phyloP scores from a whole-genome alignment of 1,139 yeast species.

The Candida pseudoviswanathii region DNA sequence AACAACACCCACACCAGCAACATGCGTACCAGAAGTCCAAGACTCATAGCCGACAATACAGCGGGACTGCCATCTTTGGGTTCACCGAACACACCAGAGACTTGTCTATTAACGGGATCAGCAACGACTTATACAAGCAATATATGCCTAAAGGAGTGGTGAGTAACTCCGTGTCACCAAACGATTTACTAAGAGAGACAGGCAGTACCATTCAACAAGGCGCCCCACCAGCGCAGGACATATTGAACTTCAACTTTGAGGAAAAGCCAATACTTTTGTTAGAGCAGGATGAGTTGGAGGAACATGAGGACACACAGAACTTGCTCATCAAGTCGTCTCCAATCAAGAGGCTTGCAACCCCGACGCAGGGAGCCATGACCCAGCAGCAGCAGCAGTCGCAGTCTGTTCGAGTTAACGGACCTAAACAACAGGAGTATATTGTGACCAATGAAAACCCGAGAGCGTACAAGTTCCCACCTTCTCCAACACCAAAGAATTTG shows the following conservation, averaged over 20 bases:
- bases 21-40: slow-evolving; percentile 14
- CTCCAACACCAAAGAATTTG: slow-evolving; percentile 47
- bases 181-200: slow-evolving; percentile 29
- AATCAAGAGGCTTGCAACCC: slow-evolving; percentile 12
- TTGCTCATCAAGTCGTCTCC: slow-evolving; percentile 15
- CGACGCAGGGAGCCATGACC: slow-evolving; percentile 5
- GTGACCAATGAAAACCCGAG: slow-evolving; percentile 43
- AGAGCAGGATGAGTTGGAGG: slow-evolving; percentile 35
- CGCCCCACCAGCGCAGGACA: slow-evolving; percentile 14
- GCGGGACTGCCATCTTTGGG: slow-evolving; percentile 71
- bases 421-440: slow-evolving; percentile 34
- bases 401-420: slow-evolving; percentile 12
- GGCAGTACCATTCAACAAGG: slow-evolving; percentile 8
- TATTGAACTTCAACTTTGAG: slow-evolving; percentile 18
- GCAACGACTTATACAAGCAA: slow-evolving; percentile 21
- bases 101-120: slow-evolving; percentile 47
- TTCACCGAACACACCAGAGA: slow-evolving; percentile 56
- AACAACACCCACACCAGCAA: slow-evolving; percentile 11
- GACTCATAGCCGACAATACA: slow-evolving; percentile 39
- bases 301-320: slow-evolving; percentile 11
- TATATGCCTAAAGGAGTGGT: slow-evolving; percentile 27
- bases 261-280: slow-evolving; percentile 17
- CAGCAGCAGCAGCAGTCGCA: slow-evolving; percentile 8
- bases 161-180: slow-evolving; percentile 25
- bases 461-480: slow-evolving; percentile 53